Base-by-base conservation (phyloP, 805 yeast genomes). In the Candida suzukii region DNA sequence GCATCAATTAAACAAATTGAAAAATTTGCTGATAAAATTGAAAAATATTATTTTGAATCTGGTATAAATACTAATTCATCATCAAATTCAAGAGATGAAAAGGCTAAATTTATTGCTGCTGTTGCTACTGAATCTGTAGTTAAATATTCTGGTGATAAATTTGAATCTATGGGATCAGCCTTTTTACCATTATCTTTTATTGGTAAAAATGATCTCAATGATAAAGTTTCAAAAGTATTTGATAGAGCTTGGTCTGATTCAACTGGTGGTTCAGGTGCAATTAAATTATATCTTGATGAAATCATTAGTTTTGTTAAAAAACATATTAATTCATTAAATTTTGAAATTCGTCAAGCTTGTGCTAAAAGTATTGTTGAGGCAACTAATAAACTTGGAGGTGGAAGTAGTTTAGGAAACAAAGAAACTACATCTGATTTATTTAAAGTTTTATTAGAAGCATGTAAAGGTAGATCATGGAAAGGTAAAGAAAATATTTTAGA, bases 401-500 rank as follows among this genome's bases (percentile, higher is more conserved):
- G 49, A 8, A 42, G 49, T 11, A 69, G 66, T 26, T 55, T 50
- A 3, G 51, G 54, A 12, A 42, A 54, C 11, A 39, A 44, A 12
- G 46, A 48, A 2, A 46, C 56, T 1, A 46, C 56, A 4, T 46
- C 56, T 4, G 54, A 53, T n/a, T 56, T 87, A 16, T 74, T 84
- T 43, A 60, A 65, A 0, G 64, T 78, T 7, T 64, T 87, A 36
- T 56, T 84, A 16, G 71, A 70, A 24, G 77, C 95, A 0, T 69
- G 80, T 41, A 67, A 71, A 41, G 96, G 96, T 1, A 76, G 95
- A 45, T 74, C 91, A 10, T 91, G 96, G 93, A 70, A 71, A 14
- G 98, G 97, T 6, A 91, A 91, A 53, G 96, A 88, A 50, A 60
- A 69, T 24, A 72, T 93, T 1, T 64, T 88, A 17, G 78, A 76